These are phyloP conservation scores for Scedosporium boydii DNA, from an alignment of 2,329 filamentous ascomycete genomes.

Conservation along the genomic window DNA sequence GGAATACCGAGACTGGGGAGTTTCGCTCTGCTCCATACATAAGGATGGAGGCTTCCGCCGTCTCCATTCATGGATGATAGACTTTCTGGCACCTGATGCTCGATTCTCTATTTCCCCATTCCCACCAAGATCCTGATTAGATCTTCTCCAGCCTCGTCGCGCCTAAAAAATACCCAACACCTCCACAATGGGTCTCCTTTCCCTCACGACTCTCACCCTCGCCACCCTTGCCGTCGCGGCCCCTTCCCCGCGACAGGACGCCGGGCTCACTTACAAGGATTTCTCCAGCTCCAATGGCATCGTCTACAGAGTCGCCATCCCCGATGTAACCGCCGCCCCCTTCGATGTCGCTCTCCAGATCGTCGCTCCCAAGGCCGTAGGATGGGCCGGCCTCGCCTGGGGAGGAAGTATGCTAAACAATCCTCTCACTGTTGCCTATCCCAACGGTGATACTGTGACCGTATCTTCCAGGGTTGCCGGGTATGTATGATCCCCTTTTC, in stretches of 20 bases:
- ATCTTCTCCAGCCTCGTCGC: not conserved
- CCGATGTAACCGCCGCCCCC: conserved; percentile 18
- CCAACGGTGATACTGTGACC: conserved; percentile 26
- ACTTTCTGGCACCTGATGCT: not conserved
- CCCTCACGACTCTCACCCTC: conserved; percentile 1
- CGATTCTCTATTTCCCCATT: not conserved
- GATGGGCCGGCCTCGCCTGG: conserved; percentile 35
- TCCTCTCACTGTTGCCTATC: conserved; percentile 31
- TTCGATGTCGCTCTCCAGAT: conserved; percentile 33
- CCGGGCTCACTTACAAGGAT: conserved; percentile 4
- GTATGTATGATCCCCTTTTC: conserved; percentile 14
- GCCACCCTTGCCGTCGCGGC: not conserved
- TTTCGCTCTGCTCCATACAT: not conserved
- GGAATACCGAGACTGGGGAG: not conserved
- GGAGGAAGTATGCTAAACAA: conserved; percentile 33
- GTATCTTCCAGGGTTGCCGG: conserved; percentile 25
- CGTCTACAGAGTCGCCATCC: conserved; percentile 25
- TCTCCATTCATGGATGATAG: not conserved
- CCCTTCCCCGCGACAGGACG: not conserved
- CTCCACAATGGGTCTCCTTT: conserved; percentile 2
- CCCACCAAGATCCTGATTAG: not conserved
- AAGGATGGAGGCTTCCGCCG: not conserved
- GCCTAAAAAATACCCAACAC: not conserved
- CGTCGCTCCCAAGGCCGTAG: conserved; percentile 26
- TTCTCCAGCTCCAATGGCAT: conserved; percentile 18